phyloP scores from a whole-genome alignment of 805 yeast species.

The Alloascoidea africana region DNA sequence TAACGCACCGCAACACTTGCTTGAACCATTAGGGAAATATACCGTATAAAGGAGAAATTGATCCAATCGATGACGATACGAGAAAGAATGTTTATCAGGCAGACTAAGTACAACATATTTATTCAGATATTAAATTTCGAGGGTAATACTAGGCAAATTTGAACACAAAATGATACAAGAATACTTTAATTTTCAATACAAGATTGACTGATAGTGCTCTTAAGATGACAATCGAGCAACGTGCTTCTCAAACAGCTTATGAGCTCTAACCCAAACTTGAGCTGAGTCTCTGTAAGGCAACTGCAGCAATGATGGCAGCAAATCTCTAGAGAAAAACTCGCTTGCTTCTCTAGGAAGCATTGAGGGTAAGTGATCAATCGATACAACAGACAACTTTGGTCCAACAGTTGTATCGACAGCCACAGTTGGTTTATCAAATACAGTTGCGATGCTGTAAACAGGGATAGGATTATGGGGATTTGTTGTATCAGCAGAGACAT shows the following conservation, averaged over 20 bases:
- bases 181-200: no score
- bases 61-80: no score
- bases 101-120: no score
- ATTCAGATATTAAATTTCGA: no score
- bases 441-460: constrained; percentile 80
- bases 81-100: no score
- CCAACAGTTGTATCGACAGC: constrained; percentile 64
- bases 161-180: no score
- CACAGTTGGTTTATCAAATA: constrained; percentile 84
- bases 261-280: constrained; percentile 88
- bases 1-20: no score
- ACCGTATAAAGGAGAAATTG: no score
- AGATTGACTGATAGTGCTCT: no score
- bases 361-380: constrained; percentile 94
- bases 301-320: constrained; percentile 78
- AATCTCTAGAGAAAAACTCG: constrained; percentile 75
- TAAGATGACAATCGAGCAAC: no score
- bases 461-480: constrained; percentile 98
- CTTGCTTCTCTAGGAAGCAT: constrained; percentile 95
- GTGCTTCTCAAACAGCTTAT: constrained; percentile 68
- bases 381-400: constrained; percentile 79
- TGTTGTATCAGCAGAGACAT: constrained; percentile 97
- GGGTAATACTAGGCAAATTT: no score
- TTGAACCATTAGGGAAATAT: no score
- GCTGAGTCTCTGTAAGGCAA: constrained; percentile 71